These are phyloP conservation scores for Colletotrichum scovillei DNA, from an alignment of 2,329 filamentous ascomycete genomes.

Conservation along the genomic window DNA sequence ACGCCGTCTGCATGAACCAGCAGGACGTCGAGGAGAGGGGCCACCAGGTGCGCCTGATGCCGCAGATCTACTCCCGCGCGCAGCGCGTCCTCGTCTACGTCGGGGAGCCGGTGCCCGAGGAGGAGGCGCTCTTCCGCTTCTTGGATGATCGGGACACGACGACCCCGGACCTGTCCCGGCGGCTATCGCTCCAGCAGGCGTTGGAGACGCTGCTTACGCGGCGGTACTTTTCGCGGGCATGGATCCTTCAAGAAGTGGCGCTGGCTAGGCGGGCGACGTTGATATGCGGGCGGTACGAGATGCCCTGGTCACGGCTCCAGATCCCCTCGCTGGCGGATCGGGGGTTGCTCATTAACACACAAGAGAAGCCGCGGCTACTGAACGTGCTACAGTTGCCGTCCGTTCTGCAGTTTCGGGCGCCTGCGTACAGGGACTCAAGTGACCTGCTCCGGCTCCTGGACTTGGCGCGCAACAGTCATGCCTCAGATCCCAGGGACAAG, in stretches of 20 bases:
- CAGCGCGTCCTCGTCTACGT: conserved; percentile 29
- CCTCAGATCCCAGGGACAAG: conserved; percentile 42
- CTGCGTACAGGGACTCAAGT: background rate
- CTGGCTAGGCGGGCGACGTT: conserved; percentile 29
- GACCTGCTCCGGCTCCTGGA: conserved; percentile 8
- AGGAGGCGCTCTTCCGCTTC: background rate
- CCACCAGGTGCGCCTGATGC: conserved; percentile 36
- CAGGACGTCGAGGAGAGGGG: conserved; percentile 32
- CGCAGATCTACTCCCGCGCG: conserved; percentile 32
- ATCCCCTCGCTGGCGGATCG: background rate
- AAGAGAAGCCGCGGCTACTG: background rate
- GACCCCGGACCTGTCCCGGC: background rate
- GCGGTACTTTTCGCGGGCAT: conserved; percentile 14
- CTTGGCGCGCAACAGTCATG: background rate
- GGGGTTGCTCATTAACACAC: background rate
- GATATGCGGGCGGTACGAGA: background rate
- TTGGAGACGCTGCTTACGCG: background rate
- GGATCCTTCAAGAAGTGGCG: conserved; percentile 43
- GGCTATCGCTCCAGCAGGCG: background rate
- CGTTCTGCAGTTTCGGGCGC: background rate
- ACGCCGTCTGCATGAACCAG: conserved; percentile 39
- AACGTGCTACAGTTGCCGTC: background rate
- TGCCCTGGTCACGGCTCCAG: conserved; percentile 17
- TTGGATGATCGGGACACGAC: background rate
- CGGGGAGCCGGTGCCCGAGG: conserved; percentile 37